Base-by-base conservation (phyloP, 768 basidiomycete genomes). In the Steccherinum ochraceum region DNA sequence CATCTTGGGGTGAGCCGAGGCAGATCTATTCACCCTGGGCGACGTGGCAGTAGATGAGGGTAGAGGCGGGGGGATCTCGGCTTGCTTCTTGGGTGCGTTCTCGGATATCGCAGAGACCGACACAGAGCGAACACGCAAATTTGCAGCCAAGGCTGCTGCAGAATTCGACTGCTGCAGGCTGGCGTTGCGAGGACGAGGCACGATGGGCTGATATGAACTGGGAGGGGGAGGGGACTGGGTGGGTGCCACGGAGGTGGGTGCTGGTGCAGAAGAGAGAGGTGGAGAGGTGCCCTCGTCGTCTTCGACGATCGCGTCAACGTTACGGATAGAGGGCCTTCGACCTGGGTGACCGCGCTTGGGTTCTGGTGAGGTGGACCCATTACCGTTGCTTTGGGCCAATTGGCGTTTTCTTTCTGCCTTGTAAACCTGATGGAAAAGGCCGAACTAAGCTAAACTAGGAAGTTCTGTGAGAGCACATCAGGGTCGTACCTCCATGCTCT, bases 401-500 rank as follows among this genome's bases (percentile, higher is more conserved):
- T 40, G 16, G 41, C 56, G 50, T 21, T 26, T 45, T 24, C 45
- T 44, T 52, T 58, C 57, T 49, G 51, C 48, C 48, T 55, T 58
- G 49, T 58, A 58, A 3, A 58, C 57, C 57, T 58, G 39, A 12
- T 50, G 25, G 30, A 16, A 35, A 16, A n/a, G n/a, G n/a, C n/a
- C 16, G 30, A 35, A 35, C 30, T 35, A 35, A 35, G 30, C 30
- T 35, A 35, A 35, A 53, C 45, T 57, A 54, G 46, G 39, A 21
- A 20, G 25, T 46, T 20, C 12, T 16, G 12, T 43, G 48, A 35
- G 10, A 11, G 21, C 41, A 43, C 51, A 52, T 60, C 56, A 12
- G 49, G 46, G 25, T 74, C 80, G 63, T 69, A 94, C 93, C 78
- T 96, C 93, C 81, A 95, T 94, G 46, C 83, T 90, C 64, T 84